phyloP scores from a whole-genome alignment of 1,284 basidiomycete species.

The Cystobasidium pallidum region DNA sequence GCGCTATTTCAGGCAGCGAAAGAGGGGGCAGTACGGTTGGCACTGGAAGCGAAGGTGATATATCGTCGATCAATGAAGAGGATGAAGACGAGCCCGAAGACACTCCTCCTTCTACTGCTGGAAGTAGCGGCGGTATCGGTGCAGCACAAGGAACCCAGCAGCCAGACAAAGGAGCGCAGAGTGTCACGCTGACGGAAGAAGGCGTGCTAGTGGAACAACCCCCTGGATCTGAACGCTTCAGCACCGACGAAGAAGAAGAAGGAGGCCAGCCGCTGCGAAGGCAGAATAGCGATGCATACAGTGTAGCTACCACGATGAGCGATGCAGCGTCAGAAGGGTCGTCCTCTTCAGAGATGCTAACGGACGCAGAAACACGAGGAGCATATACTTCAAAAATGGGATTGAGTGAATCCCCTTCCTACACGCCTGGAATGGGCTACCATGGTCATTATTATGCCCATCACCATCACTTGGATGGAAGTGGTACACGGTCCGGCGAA shows the following conservation, averaged over 20 bases:
- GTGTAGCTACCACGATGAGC: not conserved
- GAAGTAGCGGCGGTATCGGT: not conserved
- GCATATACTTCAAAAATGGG: not conserved
- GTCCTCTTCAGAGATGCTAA: not conserved
- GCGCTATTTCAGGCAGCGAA: not conserved
- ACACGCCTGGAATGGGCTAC: constrained; percentile 14
- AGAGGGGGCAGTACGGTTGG: not conserved
- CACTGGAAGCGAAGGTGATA: constrained; percentile 23
- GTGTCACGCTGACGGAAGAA: constrained; percentile 2
- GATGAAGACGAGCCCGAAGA: constrained; percentile 7
- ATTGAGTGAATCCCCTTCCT: constrained; percentile 12
- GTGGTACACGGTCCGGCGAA: constrained; percentile 19
- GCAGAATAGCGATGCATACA: constrained; percentile 14
- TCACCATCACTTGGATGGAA: constrained; percentile 1
- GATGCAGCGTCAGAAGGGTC: not conserved
- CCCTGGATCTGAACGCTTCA: not conserved
- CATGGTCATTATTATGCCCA: constrained; percentile 6
- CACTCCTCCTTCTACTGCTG: constrained; percentile 6
- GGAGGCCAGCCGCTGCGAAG: constrained; percentile 6
- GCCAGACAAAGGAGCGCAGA: not conserved
- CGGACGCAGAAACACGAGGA: not conserved
- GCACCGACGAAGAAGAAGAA: not conserved
- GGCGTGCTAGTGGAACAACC: not conserved
- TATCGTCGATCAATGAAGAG: constrained; percentile 26
- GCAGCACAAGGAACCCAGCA: not conserved